These are phyloP conservation scores for Cyclocybe aegerita DNA, from an alignment of 768 basidiomycete species.

Conservation along the genomic window DNA sequence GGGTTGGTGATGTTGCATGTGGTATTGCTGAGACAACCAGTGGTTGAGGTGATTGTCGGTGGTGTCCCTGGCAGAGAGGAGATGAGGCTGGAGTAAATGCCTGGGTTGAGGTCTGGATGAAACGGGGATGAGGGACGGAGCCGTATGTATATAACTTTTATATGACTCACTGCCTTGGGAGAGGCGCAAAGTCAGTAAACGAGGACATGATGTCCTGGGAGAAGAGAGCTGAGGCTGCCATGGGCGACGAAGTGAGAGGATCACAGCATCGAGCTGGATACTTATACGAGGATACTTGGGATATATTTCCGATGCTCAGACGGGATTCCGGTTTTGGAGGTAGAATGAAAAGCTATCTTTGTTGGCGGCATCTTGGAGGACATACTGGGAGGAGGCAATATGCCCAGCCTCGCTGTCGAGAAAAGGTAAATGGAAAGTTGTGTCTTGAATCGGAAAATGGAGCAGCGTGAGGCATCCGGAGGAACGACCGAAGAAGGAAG, in stretches of 20 bases:
- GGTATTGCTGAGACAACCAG: slow-evolving; percentile 16
- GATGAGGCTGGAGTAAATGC: not conserved
- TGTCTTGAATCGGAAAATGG: slow-evolving; percentile 15
- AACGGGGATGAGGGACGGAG: slow-evolving; percentile 3
- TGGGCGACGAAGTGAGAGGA: slow-evolving; percentile 10
- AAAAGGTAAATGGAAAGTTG: slow-evolving; percentile 23
- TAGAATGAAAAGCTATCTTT: slow-evolving; percentile 17
- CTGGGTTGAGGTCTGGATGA: slow-evolving; percentile 5
- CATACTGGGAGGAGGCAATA: slow-evolving; percentile 13
- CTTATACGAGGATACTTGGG: slow-evolving; percentile 27
- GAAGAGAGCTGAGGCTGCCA: slow-evolving; percentile 20
- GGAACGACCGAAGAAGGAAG: slow-evolving; percentile 15
- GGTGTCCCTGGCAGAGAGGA: not conserved
- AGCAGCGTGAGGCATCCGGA: slow-evolving; percentile 17
- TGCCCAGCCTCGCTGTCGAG: slow-evolving; percentile 27
- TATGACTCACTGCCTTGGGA: slow-evolving; percentile 22
- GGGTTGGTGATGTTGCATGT: slow-evolving; percentile 1
- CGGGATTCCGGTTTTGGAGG: slow-evolving; percentile 16
- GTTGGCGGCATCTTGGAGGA: slow-evolving; percentile 16
- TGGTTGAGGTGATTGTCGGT: slow-evolving; percentile 7
- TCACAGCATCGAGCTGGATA: slow-evolving; percentile 16
- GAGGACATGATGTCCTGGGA: slow-evolving; percentile 19
- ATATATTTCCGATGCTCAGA: slow-evolving; percentile 18
- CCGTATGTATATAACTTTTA: slow-evolving; percentile 10
- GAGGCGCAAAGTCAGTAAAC: slow-evolving; percentile 18